Evolutionary conservation across 306 rosid species (phyloP).

Genomic region (Gynostemma pentaphyllum): DNA sequence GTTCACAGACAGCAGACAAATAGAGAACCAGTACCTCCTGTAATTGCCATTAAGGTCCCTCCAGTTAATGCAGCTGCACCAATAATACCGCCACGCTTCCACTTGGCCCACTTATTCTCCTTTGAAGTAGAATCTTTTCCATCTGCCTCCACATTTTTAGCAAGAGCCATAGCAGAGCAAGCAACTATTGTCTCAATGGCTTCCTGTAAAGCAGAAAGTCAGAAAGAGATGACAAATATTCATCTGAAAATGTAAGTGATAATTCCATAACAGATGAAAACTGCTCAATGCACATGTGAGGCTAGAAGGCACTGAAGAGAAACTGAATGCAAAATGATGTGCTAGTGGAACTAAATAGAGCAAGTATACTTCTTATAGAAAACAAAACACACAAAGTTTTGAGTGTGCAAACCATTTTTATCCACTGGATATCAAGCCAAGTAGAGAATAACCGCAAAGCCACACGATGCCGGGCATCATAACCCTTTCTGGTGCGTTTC

Average conservation of each 20-base stretch:
- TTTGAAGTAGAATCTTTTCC: slow-evolving; percentile 39
- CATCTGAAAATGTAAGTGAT: not conserved
- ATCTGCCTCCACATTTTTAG: slow-evolving; percentile 40
- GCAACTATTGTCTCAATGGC: slow-evolving; percentile 90
- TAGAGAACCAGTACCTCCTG: slow-evolving; percentile 52
- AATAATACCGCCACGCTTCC: slow-evolving; percentile 91
- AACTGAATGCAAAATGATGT: not conserved
- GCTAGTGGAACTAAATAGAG: not conserved
- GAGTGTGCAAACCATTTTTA: slow-evolving; percentile 51
- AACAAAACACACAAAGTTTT: too few relatives aligned
- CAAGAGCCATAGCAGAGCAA: slow-evolving; percentile 78
- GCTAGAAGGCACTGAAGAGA: not conserved
- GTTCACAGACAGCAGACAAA: not conserved
- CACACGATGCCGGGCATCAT: slow-evolving; percentile 83
- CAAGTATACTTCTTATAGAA: not conserved
- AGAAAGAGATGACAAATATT: not conserved
- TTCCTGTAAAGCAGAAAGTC: slow-evolving; percentile 44
- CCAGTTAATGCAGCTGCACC: slow-evolving; percentile 97
- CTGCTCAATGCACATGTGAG: not conserved
- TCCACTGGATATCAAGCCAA: slow-evolving; percentile 87
- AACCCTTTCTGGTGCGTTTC: slow-evolving; percentile 59
- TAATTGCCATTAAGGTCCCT: slow-evolving; percentile 78
- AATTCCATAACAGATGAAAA: not conserved
- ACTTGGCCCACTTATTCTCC: slow-evolving; percentile 59
- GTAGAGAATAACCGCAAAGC: slow-evolving; percentile 62